phyloP scores from a whole-genome alignment of 2,329 filamentous ascomycete species.

The Colletotrichum sp. region DNA sequence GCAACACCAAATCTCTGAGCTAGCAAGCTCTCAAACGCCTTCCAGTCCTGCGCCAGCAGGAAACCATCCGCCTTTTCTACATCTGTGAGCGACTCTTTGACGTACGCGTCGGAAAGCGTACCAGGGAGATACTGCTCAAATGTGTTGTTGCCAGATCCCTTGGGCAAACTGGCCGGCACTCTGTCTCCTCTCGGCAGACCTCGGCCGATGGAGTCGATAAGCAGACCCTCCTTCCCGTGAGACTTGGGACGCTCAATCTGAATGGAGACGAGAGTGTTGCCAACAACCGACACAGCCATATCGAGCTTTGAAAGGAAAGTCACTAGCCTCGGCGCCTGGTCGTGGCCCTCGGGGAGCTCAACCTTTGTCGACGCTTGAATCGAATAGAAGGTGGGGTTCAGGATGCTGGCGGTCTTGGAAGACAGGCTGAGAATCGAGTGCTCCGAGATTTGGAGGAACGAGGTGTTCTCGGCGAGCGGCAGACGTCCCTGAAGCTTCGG shows the following conservation, averaged over 20 bases:
- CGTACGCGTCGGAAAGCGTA: conserved; percentile 55
- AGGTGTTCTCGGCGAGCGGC: conserved; percentile 55
- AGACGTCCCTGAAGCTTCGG: conserved; percentile 65
- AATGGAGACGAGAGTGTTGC: conserved; percentile 68
- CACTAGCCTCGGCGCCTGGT: conserved; percentile 46
- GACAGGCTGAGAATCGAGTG: conserved; percentile 70
- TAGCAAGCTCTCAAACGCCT: conserved; percentile 55
- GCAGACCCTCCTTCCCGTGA: conserved; percentile 63
- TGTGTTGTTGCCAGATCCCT: conserved; percentile 2
- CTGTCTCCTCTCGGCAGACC: conserved; percentile 41
- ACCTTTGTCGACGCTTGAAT: conserved; percentile 56
- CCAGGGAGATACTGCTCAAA: conserved; percentile 47
- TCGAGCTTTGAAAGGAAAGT: conserved; percentile 71
- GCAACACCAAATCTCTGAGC: conserved; percentile 47
- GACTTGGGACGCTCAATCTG: conserved; percentile 69
- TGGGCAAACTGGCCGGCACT: conserved; percentile 6
- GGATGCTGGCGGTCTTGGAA: conserved; percentile 60
- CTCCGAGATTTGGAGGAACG: conserved; percentile 71
- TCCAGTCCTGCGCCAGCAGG: conserved; percentile 49
- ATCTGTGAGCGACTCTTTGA: conserved; percentile 48
- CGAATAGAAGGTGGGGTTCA: conserved; percentile 72
- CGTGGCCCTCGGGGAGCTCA: conserved; percentile 42
- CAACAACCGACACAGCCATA: conserved; percentile 68
- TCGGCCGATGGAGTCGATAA: conserved; percentile 77
- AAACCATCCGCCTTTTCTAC: conserved; percentile 53